phyloP scores from a whole-genome alignment of 129 eudicot genomes.

The Flaveria brownii region DNA sequence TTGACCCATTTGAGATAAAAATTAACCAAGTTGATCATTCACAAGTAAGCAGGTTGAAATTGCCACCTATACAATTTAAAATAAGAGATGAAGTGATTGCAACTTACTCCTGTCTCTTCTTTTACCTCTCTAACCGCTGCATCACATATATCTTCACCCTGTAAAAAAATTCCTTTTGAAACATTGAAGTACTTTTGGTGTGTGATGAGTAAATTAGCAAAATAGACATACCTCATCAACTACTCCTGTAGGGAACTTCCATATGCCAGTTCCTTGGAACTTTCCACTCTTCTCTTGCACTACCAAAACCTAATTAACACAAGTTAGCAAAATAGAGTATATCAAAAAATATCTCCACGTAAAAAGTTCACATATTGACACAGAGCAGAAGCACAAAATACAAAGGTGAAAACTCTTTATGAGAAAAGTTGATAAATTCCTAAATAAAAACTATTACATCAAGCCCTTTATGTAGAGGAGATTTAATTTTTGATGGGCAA shows the following conservation, averaged over 20 bases:
- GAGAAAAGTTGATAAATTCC: background rate
- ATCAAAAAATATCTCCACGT: no score
- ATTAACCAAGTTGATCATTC: background rate
- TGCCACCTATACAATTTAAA: background rate
- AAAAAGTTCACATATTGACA: background rate
- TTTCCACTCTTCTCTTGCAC: slow-evolving; percentile 81
- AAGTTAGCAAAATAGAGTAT: background rate
- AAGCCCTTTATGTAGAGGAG: no score
- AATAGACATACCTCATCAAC: slow-evolving; percentile 69
- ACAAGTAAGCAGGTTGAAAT: background rate
- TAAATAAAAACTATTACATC: no score
- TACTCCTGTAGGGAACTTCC: slow-evolving; percentile 94
- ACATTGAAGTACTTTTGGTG: background rate
- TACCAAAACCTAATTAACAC: slow-evolving; percentile 60
- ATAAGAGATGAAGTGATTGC: slow-evolving; percentile 10
- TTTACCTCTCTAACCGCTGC: slow-evolving; percentile 92
- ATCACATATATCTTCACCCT: slow-evolving; percentile 89
- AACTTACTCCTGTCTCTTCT: slow-evolving; percentile 90
- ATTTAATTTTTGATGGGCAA: no score
- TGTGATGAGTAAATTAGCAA: slow-evolving; percentile 7
- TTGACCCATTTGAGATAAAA: slow-evolving; percentile 3
- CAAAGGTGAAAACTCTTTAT: background rate
- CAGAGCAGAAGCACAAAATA: background rate
- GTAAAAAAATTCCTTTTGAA: background rate
- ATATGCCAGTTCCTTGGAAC: slow-evolving; percentile 65